These are phyloP conservation scores for Teratosphaeria viscida DNA, from an alignment of 2,329 filamentous ascomycete genomes.

Conservation along the genomic window DNA sequence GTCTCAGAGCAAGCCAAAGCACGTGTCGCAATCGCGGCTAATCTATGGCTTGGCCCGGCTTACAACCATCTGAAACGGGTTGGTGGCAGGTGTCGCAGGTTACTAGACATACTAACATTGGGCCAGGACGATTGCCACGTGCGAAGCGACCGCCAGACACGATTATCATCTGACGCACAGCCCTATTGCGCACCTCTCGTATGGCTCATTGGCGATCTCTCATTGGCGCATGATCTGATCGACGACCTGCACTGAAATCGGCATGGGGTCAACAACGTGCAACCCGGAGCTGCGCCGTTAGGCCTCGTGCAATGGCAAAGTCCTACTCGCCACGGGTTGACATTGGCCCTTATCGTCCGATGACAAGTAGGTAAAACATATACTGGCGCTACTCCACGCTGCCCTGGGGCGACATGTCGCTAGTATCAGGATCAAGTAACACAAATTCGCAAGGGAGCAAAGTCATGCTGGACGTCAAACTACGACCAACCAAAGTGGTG, in stretches of 20 bases:
- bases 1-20: neutral
- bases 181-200: too few relatives aligned
- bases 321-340: neutral
- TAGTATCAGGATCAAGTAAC: neutral
- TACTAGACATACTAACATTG: neutral
- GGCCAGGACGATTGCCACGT: neutral
- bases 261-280: neutral
- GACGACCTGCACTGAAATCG: neutral
- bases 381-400: neutral
- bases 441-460: neutral
- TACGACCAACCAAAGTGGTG: neutral
- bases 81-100: neutral
- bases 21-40: neutral
- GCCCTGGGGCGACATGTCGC: neutral
- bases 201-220: neutral
- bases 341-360: neutral
- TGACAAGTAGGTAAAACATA: neutral
- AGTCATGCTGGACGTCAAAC: neutral
- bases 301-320: neutral
- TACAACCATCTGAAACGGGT: neutral
- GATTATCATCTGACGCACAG: neutral
- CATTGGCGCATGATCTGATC: neutral
- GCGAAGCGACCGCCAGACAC: neutral
- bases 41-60: neutral
- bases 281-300: neutral